Evolutionary conservation across 306 rosid species (phyloP), one percentile per base, ranked within the genome.

Genomic region (Fagus crenata): DNA sequence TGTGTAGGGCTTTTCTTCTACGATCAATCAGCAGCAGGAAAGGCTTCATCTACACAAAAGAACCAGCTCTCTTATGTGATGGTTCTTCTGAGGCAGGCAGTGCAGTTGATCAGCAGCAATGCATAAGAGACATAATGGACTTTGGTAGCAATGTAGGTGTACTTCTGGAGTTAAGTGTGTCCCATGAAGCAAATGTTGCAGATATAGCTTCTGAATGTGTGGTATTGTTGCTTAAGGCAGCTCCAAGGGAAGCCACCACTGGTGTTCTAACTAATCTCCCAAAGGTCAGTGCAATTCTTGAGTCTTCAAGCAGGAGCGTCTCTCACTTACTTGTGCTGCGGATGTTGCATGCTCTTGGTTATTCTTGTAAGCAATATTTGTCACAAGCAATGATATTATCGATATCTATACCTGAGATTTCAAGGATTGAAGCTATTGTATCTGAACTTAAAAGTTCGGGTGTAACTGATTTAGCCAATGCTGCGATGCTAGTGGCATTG

Each of bases 161-260:
- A 81, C 88, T 92, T 70, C 90, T 95, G 68, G 97, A 87, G 87
- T 80, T 95, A 83, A 84, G 93, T 82, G 86, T 85, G 9, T 87
- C 80, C 42, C 75, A 79, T 7, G 87, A 86, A 81, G 79, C 86
- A 76, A 84, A 77, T 76, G 49, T 92, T 77, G 91, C 89, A 4
- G 97, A 88, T 68, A 64, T 85, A 79, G 96, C 97, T 77, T 95
- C 98, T 13, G 93, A 92, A 86, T 95, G 97, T 77, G 69, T 92
- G 14, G 83, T 95, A 58, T 84, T 92, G 81, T 82, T 90, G 77
- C 83, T 90, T 53, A 90, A 87, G 87, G 92, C 93, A 64, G 97
- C 99, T 85, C 99, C 97, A 36, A 91, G 98, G 85, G 99, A 95
- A 88, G 93, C 92, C 70, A 92, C 93, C 9, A 85, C 99, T 58